Percentiles rank a stretch among this genome's conserved stretches.
Conservation (phyloP, 306 rosid genomes). For the Ormosia semicastrata region DNA sequence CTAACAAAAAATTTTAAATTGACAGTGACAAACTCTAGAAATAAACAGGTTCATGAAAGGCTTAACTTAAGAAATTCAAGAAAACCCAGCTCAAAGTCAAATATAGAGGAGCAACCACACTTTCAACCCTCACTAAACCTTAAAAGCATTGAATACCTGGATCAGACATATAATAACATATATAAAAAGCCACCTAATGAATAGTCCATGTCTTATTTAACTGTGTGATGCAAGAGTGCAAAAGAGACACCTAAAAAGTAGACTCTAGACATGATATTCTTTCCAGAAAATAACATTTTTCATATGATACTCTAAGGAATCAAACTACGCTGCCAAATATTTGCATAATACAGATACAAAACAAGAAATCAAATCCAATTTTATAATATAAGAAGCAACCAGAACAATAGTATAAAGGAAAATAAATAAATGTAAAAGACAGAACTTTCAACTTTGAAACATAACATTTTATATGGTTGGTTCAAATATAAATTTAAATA, state of each 20-base stretch:
- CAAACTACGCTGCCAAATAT: neutral
- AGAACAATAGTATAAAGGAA: neutral
- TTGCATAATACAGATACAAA: neutral
- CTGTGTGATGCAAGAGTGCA: neutral
- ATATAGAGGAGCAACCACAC: neutral
- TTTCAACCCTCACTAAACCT: neutral
- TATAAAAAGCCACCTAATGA: neutral
- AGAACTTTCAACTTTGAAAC: conserved; percentile 1
- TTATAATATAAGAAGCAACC: neutral
- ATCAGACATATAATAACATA: neutral
- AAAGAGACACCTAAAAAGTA: neutral
- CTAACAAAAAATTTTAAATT: neutral
- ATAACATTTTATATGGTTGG: neutral
- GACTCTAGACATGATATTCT: neutral
- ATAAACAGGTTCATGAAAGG: neutral
- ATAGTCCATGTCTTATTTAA: neutral
- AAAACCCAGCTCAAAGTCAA: neutral
- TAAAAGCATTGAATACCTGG: neutral
- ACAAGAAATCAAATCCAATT: neutral
- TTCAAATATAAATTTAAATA: conserved; percentile 4
- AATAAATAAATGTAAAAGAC: neutral
- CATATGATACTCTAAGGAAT: neutral
- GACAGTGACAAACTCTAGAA: neutral
- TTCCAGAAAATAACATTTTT: neutral
- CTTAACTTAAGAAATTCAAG: neutral